Evolutionary conservation across 305 asterid species (phyloP), one percentile per base, ranked within the genome.

Genomic region (Plantago coronopus): DNA sequence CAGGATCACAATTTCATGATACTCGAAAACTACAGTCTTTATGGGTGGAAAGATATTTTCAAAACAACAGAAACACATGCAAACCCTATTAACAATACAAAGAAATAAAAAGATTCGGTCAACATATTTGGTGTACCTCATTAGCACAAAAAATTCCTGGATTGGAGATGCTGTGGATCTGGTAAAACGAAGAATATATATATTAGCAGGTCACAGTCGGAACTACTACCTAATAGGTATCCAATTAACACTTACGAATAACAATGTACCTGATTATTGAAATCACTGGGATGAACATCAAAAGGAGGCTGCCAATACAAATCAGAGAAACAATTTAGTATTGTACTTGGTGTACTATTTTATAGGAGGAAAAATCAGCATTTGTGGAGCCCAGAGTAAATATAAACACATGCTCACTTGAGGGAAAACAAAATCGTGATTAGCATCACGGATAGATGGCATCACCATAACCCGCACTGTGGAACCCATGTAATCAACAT

Each of bases 371-470:
- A 53, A 51, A 69, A 54, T 54, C 69, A 74, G 22, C n/a, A n/a
- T n/a, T n/a, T n/a, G 27, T 46, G 55, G 17, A 37, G 43, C 15
- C 18, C 31, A 62, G 50, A 62, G 22, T 17, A 58, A 18, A 40
- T 25, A 25, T 27, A 20, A 63, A 65, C 40, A 64, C 38, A 48
- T 75, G 64, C 57, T 74, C 64, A 84, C 98, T 82, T 91, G 98
- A 65, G 98, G 96, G 75, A 84, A 88, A 63, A 88, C 95, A 54
- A 76, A 81, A 77, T 93, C 99, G 61, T 89, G 99, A 80, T 87
- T 75, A 38, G 97, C 95, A 89, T 93, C 99, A 69, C 91, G 82
- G 71, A 75, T 64, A 40, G 99, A 89, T 71, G 97, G 99, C 74
- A 87, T 77, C 66, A 93, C 85, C 68, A 93, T 72, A 81, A 89